These are phyloP conservation scores for Verbena officinalis DNA, from an alignment of 257 asterid genomes.

Conservation along the genomic window DNA sequence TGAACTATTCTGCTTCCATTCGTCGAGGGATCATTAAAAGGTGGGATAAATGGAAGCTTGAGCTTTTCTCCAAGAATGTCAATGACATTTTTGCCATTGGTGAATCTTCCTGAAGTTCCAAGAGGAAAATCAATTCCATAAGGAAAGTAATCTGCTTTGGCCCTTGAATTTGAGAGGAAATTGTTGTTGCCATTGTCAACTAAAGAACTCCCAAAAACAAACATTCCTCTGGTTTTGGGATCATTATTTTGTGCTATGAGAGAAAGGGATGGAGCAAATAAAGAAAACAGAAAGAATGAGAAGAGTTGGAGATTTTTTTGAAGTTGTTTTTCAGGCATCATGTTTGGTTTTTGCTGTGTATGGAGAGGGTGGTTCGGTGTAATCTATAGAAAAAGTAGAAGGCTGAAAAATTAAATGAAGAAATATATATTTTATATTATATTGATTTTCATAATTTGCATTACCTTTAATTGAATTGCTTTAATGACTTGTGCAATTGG, in stretches of 20 bases:
- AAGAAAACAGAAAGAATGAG: conserved; percentile 17
- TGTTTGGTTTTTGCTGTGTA: conserved; percentile 7
- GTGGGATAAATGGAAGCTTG: conserved; percentile 49
- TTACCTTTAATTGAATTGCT: no score
- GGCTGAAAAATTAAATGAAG: no score
- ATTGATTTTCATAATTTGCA: no score
- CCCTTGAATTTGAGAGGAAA: conserved; percentile 47
- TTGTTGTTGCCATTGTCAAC: conserved; percentile 90
- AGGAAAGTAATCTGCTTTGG: conserved; percentile 66
- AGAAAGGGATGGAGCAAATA: conserved; percentile 25
- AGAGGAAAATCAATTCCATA: conserved; percentile 71
- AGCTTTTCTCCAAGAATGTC: conserved; percentile 61
- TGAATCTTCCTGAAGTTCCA: conserved; percentile 71
- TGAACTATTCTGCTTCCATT: conserved; percentile 49
- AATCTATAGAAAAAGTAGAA: conserved; percentile 32
- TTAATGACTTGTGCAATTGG: no score
- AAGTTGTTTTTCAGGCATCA: conserved; percentile 29
- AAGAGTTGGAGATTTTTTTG: conserved; percentile 19
- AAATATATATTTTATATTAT: no score
- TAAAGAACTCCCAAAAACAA: conserved; percentile 84
- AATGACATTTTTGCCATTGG: conserved; percentile 64
- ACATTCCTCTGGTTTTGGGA: conserved; percentile 55
- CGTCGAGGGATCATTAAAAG: conserved; percentile 68
- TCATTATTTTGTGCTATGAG: conserved; percentile 11
- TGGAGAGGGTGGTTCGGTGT: not conserved